Conservation (phyloP, 352 stramenopile species). For the Pythium sukuiense region DNA sequence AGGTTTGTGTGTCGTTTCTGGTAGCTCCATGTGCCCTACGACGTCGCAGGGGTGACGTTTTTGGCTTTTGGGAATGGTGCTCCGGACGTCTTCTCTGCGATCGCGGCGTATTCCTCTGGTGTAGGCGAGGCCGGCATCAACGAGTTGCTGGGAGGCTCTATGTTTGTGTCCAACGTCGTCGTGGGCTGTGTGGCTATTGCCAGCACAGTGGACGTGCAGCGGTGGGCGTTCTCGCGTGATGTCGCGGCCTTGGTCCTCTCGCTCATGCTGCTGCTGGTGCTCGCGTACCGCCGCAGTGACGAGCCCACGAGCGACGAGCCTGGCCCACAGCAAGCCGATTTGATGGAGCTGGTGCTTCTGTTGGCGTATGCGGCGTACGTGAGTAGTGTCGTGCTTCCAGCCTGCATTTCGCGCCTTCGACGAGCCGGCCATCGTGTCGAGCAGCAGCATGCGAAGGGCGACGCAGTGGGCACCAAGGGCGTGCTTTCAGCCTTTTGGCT, state of each 20-base stretch:
- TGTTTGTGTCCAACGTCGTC: constrained; percentile 96
- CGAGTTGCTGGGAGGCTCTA: constrained; percentile 92
- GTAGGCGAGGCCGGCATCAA: constrained; percentile 86
- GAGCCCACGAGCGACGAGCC: not conserved
- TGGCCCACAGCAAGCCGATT: constrained; percentile 6
- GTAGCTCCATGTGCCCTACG: constrained; percentile 77
- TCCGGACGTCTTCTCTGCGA: constrained; percentile 94
- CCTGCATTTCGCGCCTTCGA: constrained; percentile 43
- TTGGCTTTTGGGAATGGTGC: constrained; percentile 98
- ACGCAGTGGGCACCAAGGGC: constrained; percentile 10
- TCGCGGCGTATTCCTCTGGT: constrained; percentile 83
- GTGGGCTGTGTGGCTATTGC: constrained; percentile 86
- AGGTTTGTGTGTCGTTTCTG: not conserved
- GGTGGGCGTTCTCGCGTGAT: constrained; percentile 67
- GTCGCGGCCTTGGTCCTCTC: constrained; percentile 49
- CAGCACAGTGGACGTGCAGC: constrained; percentile 59
- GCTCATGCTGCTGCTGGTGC: constrained; percentile 48
- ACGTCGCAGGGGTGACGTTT: constrained; percentile 96
- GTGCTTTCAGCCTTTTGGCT: constrained; percentile 84
- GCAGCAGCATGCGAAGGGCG: not conserved
- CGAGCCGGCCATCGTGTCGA: not conserved
- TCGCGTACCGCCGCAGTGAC: constrained; percentile 18
- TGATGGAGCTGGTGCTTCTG: constrained; percentile 48
- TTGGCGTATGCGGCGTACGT: constrained; percentile 62
- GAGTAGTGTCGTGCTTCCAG: constrained; percentile 50